Conservation (phyloP, 805 yeast species). For the Priceomyces fermenticarens region DNA sequence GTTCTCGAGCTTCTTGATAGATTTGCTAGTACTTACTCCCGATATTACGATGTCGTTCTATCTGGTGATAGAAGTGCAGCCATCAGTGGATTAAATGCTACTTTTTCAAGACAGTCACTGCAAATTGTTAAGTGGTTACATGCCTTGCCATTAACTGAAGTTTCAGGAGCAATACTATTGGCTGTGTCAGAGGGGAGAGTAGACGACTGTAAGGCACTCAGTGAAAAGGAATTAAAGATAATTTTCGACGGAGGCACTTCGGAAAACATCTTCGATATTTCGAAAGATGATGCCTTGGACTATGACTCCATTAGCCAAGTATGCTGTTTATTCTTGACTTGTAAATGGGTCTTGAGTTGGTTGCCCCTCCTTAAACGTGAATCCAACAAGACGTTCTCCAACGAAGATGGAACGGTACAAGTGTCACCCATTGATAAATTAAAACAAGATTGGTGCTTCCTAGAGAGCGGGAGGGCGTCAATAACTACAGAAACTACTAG, state of each 20-base stretch:
- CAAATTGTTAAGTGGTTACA: slow-evolving; percentile 32
- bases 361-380: slow-evolving; percentile 52
- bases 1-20: slow-evolving; percentile 36
- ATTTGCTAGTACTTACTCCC: slow-evolving; percentile 30
- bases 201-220: slow-evolving; percentile 9
- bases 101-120: slow-evolving; percentile 19
- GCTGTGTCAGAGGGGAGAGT: slow-evolving; percentile 10
- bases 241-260: slow-evolving; percentile 21
- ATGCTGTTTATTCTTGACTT: slow-evolving; percentile 50
- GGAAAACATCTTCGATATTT: slow-evolving; percentile 26
- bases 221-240: slow-evolving; percentile 23
- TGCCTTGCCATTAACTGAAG: slow-evolving; percentile 25
- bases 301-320: slow-evolving; percentile 48
- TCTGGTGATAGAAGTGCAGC: slow-evolving; percentile 20
- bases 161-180: slow-evolving; percentile 13
- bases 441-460: slow-evolving; percentile 39
- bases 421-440: slow-evolving; percentile 28
- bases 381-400: slow-evolving; percentile 24
- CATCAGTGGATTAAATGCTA: slow-evolving; percentile 1
- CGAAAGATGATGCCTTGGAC: slow-evolving; percentile 54
- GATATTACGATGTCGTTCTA: slow-evolving; percentile 36
- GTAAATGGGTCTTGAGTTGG: slow-evolving; percentile 60
- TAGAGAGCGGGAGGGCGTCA: slow-evolving; percentile 34
- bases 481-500: slow-evolving; percentile 11
- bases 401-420: slow-evolving; percentile 11